phyloP scores from a whole-genome alignment of 305 asterid genomes.

The Vinca major region DNA sequence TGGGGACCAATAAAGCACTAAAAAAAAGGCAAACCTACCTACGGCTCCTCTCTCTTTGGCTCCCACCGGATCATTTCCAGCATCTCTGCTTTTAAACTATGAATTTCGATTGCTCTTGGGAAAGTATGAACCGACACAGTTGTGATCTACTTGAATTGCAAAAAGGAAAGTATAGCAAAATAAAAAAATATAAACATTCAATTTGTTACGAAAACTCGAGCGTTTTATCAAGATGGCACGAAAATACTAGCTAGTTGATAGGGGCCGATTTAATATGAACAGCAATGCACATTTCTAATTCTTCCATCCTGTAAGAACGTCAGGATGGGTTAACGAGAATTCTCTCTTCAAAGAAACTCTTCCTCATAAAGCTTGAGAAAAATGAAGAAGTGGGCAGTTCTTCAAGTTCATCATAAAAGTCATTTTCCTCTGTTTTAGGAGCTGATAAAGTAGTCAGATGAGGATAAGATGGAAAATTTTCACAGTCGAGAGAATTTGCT shows the following conservation, averaged over 20 bases:
- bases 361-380: slow-evolving; percentile 12
- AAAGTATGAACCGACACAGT: background rate
- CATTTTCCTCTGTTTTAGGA: slow-evolving; percentile 46
- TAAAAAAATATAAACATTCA: too few species aligned
- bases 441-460: slow-evolving; percentile 19
- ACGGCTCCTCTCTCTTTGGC: background rate
- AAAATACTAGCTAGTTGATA: background rate
- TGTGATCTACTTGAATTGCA: too few species aligned
- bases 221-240: background rate
- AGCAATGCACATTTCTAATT: background rate
- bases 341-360: slow-evolving; percentile 20
- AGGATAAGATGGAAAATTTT: slow-evolving; percentile 20
- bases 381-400: slow-evolving; percentile 59
- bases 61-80: background rate
- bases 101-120: background rate
- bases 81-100: background rate
- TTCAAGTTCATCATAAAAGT: slow-evolving; percentile 72
- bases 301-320: background rate
- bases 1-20: background rate
- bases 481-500: slow-evolving; percentile 13
- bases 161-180: too few species aligned
- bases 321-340: slow-evolving; percentile 19
- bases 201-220: background rate
- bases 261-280: background rate
- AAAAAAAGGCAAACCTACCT: background rate